Conservation (phyloP, 495 filamentous ascomycete species). For the Tirmania nivea region DNA sequence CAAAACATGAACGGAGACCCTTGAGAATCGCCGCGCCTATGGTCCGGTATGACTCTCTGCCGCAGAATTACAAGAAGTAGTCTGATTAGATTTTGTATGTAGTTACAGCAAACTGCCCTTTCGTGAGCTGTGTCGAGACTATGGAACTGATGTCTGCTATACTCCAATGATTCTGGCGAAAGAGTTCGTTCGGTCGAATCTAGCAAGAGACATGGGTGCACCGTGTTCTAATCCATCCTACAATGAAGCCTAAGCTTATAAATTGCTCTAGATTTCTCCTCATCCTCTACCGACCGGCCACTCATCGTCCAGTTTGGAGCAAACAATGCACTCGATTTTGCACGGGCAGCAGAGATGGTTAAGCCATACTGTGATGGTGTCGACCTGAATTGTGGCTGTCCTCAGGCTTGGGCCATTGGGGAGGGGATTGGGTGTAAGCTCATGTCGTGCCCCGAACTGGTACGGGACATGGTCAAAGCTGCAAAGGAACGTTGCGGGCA, state of each 20-base stretch:
- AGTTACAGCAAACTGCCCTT: conserved; percentile 35
- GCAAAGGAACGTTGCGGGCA: conserved; percentile 24
- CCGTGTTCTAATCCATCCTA: not conserved
- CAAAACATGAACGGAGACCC: conserved; percentile 29
- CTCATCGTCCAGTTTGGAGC: conserved; percentile 43
- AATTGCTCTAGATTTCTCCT: conserved; percentile 23
- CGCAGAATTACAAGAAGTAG: not conserved
- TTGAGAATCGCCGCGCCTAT: conserved; percentile 43
- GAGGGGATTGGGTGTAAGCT: conserved; percentile 39
- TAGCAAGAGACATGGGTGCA: conserved; percentile 37
- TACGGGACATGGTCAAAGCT: conserved; percentile 35
- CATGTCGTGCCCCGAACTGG: conserved; percentile 36
- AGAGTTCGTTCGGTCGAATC: conserved; percentile 38
- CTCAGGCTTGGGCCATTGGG: conserved; percentile 45
- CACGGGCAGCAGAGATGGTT: conserved; percentile 36
- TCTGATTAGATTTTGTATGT: not conserved
- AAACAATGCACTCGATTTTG: conserved; percentile 33
- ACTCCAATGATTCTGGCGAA: conserved; percentile 54
- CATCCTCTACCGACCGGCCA: conserved; percentile 22
- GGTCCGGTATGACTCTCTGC: conserved; percentile 31
- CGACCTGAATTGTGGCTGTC: conserved; percentile 48
- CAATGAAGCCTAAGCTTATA: not conserved
- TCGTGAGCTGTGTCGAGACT: conserved; percentile 35
- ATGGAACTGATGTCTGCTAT: conserved; percentile 40
- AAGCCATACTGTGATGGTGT: conserved; percentile 38